Percentiles rank a stretch among this genome's conserved stretches.
Evolutionary conservation across 2,329 filamentous ascomycete genomes (phyloP).

Genomic region (Arachnopeziza araneosa): DNA sequence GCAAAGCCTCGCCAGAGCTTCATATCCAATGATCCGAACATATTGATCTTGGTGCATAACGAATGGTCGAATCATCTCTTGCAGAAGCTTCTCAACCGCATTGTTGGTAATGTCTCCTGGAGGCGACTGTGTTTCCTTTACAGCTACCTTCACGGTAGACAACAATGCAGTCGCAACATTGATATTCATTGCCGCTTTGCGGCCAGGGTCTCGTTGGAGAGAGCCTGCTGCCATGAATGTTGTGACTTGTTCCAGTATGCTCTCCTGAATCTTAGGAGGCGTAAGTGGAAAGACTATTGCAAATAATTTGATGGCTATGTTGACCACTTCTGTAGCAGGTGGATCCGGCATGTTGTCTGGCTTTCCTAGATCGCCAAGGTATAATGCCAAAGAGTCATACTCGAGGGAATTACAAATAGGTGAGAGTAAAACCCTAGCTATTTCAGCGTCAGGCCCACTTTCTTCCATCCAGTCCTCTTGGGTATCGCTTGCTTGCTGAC

Average conservation of each 20-base stretch:
- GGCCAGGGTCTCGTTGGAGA: constrained; percentile 77
- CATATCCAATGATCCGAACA: constrained; percentile 78
- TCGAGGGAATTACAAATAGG: constrained; percentile 81
- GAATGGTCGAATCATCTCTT: constrained; percentile 67
- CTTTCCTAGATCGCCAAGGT: constrained; percentile 49
- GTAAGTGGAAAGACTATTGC: constrained; percentile 87
- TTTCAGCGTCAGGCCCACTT: constrained; percentile 56
- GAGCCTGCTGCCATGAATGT: constrained; percentile 78
- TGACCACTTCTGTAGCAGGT: constrained; percentile 87
- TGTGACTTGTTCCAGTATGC: constrained; percentile 87
- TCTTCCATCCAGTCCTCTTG: constrained; percentile 46
- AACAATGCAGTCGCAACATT: constrained; percentile 82
- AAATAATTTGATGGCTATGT: constrained; percentile 89
- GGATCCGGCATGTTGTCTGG: constrained; percentile 58
- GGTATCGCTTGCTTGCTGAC: constrained; percentile 54
- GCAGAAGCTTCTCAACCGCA: constrained; percentile 77
- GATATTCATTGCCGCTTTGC: constrained; percentile 84
- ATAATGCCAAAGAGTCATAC: constrained; percentile 81
- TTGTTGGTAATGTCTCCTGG: constrained; percentile 67
- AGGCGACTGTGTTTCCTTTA: constrained; percentile 69
- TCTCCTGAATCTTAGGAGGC: constrained; percentile 88
- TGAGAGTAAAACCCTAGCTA: constrained; percentile 56
- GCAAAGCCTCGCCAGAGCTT: constrained; percentile 81
- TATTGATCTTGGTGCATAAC: constrained; percentile 80
- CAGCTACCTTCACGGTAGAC: constrained; percentile 74